Percentiles rank a stretch among this genome's conserved stretches.
These are phyloP conservation scores for Penicillium herquei DNA, from an alignment of 495 filamentous ascomycete genomes.

Conservation along the genomic window DNA sequence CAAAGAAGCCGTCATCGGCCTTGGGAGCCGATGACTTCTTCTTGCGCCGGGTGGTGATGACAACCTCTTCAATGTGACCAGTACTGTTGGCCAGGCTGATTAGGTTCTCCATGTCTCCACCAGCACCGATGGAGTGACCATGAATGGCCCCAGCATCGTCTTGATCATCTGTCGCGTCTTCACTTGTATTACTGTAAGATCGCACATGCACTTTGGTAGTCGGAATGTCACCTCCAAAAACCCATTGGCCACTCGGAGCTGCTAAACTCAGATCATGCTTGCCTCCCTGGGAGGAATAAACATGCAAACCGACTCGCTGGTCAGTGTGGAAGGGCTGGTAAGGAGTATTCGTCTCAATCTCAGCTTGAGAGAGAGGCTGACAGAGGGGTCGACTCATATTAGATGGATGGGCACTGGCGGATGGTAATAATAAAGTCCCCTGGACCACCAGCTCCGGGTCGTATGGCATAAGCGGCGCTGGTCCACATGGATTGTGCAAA, in stretches of 20 bases:
- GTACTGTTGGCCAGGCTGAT: conserved; percentile 55
- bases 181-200: conserved; percentile 42
- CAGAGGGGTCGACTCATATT: conserved; percentile 31
- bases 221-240: conserved; percentile 65
- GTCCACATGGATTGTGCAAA: conserved; percentile 36
- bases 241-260: conserved; percentile 53
- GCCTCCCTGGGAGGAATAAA: conserved; percentile 44
- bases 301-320: conserved; percentile 67
- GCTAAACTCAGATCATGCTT: conserved; percentile 16
- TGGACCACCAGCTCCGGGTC: conserved; percentile 28
- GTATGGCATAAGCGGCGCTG: conserved; percentile 31
- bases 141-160: conserved; percentile 39
- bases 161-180: conserved; percentile 43
- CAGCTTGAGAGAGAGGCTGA: conserved; percentile 72
- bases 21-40: conserved; percentile 46
- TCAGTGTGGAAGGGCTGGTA: conserved; percentile 93
- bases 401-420: conserved; percentile 29
- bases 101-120: conserved; percentile 51
- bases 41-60: conserved; percentile 74
- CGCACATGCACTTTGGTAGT: conserved; percentile 63
- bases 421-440: conserved; percentile 37
- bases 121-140: conserved; percentile 35
- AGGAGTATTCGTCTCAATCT: conserved; percentile 88
- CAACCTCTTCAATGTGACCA: conserved; percentile 73
- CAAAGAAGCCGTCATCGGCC: conserved; percentile 83